These are phyloP conservation scores for Eimeria acervulina DNA, from an alignment of 169 alveolate species.

Conservation along the genomic window DNA sequence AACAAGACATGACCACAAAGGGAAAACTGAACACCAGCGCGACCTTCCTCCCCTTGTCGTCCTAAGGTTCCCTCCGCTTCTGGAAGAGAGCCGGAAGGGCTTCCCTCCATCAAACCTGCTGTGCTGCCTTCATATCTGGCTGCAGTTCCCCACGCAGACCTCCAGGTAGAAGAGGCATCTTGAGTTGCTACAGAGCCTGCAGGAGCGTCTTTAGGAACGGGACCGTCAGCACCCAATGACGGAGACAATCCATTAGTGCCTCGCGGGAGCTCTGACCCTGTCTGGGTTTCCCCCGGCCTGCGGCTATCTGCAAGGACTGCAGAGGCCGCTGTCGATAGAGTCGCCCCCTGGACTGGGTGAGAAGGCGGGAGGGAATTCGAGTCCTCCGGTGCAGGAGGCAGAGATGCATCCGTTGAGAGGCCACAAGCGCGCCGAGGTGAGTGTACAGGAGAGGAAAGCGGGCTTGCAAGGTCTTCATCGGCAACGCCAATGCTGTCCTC, in stretches of 20 bases:
- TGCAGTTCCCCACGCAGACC: constrained; percentile 74
- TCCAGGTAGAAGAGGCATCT: constrained; percentile 72
- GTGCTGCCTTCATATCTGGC: constrained; percentile 63
- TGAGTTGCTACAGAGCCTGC: neutral
- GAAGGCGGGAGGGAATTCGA: constrained; percentile 55
- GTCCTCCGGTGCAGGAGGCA: constrained; percentile 38
- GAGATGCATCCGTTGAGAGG: constrained; percentile 22
- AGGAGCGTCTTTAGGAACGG: neutral
- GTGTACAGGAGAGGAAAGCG: constrained; percentile 73
- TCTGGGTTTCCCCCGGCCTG: neutral
- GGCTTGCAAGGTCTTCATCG: constrained; percentile 78
- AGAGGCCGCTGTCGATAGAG: constrained; percentile 66
- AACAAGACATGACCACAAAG: constrained; percentile 92
- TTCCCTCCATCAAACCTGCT: constrained; percentile 46
- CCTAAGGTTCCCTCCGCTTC: constrained; percentile 65
- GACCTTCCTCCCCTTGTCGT: constrained; percentile 60
- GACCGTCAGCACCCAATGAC: neutral
- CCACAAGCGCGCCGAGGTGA: constrained; percentile 51
- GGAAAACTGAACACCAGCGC: constrained; percentile 83
- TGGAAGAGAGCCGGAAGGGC: constrained; percentile 57
- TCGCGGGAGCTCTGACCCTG: neutral
- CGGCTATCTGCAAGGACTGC: constrained; percentile 56
- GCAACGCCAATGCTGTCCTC: constrained; percentile 79
- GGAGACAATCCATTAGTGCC: neutral
- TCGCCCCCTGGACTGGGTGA: constrained; percentile 68